Evolutionary conservation across 192 early-diverging fungal genomes (phyloP).

Genomic region (Dimargaris verticillata): DNA sequence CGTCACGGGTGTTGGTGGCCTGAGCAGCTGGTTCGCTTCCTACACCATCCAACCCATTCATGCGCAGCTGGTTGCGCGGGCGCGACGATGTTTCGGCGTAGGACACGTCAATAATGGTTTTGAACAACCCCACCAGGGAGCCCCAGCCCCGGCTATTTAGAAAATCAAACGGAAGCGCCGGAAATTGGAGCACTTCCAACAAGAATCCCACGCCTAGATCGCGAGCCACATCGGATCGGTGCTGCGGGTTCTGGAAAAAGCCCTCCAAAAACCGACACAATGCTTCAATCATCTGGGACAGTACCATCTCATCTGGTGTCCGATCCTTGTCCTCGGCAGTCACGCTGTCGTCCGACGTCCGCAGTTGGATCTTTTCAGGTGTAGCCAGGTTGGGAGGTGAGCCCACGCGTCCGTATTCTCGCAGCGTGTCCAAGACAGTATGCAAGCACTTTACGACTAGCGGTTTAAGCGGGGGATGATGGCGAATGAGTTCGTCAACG

Average conservation of each 20-base stretch:
- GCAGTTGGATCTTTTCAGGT: slow-evolving; percentile 15
- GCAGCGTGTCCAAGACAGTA: slow-evolving; percentile 44
- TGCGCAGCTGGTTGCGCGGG: neutral
- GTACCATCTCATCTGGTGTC: slow-evolving; percentile 12
- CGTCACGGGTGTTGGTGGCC: neutral
- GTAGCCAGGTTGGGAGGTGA: slow-evolving; percentile 13
- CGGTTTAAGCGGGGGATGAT: slow-evolving; percentile 73
- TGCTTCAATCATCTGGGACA: slow-evolving; percentile 20
- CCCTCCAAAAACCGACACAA: slow-evolving; percentile 61
- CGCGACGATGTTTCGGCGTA: neutral
- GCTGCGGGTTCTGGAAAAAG: slow-evolving; percentile 58
- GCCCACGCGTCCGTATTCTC: slow-evolving; percentile 36
- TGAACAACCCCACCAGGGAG: slow-evolving; percentile 52
- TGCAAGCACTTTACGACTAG: slow-evolving; percentile 53
- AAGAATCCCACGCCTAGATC: slow-evolving; percentile 43
- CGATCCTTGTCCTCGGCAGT: slow-evolving; percentile 14
- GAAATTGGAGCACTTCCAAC: slow-evolving; percentile 42
- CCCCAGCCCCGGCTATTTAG: slow-evolving; percentile 40
- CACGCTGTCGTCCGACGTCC: slow-evolving; percentile 10
- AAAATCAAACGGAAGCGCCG: slow-evolving; percentile 58
- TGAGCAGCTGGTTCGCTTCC: neutral
- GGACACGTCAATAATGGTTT: slow-evolving; percentile 42
- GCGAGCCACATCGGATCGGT: slow-evolving; percentile 58
- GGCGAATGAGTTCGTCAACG: slow-evolving; percentile 91
- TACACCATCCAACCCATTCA: neutral